These are phyloP conservation scores for Solanum paucissectum DNA, from an alignment of 257 asterid genomes.

Conservation along the genomic window DNA sequence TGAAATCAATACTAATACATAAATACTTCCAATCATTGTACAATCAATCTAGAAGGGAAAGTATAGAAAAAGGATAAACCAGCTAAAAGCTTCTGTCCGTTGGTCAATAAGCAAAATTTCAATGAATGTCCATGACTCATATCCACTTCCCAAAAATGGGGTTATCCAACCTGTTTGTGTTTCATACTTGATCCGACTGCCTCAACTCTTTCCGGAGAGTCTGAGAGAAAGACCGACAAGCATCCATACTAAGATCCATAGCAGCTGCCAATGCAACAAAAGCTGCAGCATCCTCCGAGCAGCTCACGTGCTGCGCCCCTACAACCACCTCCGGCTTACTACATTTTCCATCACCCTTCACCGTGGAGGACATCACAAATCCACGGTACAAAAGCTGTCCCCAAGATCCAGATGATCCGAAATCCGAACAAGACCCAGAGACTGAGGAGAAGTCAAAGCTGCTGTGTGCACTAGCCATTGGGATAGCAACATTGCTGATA, in stretches of 20 bases:
- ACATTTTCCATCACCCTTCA: slow-evolving; percentile 53
- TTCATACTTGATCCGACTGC: slow-evolving; percentile 22
- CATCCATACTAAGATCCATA: slow-evolving; percentile 85
- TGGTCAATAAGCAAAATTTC: not conserved
- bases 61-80: not conserved
- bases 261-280: slow-evolving; percentile 93
- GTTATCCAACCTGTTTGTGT: not conserved
- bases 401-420: slow-evolving; percentile 77
- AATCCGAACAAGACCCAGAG: slow-evolving; percentile 48
- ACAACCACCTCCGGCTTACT: slow-evolving; percentile 81
- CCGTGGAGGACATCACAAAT: slow-evolving; percentile 80
- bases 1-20: not conserved
- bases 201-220: slow-evolving; percentile 78
- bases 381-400: slow-evolving; percentile 61
- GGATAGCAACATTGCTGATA: slow-evolving; percentile 54
- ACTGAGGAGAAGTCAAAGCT: slow-evolving; percentile 44
- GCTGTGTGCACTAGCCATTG: slow-evolving; percentile 63
- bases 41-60: not conserved
- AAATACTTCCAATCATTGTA: not conserved
- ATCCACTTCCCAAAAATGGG: not conserved
- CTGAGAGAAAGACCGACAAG: slow-evolving; percentile 55
- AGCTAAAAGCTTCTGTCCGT: not conserved
- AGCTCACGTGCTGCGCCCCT: slow-evolving; percentile 75
- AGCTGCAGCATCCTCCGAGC: slow-evolving; percentile 90
- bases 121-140: not conserved